Percentiles rank a stretch among this genome's conserved stretches.
Conservation (phyloP, 1,284 basidiomycete genomes). For the Leccinum huronense region DNA sequence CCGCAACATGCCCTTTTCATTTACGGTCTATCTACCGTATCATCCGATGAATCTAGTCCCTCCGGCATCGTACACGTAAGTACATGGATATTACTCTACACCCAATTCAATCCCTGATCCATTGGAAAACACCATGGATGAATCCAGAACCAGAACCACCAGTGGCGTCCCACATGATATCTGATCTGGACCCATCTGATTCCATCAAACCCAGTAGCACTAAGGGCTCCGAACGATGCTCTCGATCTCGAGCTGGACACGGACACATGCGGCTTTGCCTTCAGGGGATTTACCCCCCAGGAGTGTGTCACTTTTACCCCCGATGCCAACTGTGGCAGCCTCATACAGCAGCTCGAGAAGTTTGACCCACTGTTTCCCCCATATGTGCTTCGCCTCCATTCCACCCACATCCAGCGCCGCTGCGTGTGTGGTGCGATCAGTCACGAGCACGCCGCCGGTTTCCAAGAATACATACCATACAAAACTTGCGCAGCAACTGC, state of each 20-base stretch:
- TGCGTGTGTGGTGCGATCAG: slow-evolving; percentile 29
- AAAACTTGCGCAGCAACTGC: slow-evolving; percentile 62
- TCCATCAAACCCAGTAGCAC: slow-evolving; percentile 12
- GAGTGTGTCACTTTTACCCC: slow-evolving; percentile 30
- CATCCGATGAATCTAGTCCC: slow-evolving; percentile 11
- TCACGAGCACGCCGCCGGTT: slow-evolving; percentile 9
- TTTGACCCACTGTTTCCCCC: slow-evolving; percentile 81
- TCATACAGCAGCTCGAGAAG: slow-evolving; percentile 45
- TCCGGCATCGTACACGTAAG: slow-evolving; percentile 20
- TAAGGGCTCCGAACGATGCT: slow-evolving; percentile 46
- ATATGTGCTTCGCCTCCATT: slow-evolving; percentile 55
- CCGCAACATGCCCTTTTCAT: slow-evolving; percentile 31
- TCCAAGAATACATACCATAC: slow-evolving; percentile 52
- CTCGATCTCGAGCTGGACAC: slow-evolving; percentile 66
- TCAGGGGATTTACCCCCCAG: slow-evolving; percentile 58
- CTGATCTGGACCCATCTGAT: slow-evolving; percentile 1
- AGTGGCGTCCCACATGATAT: slow-evolving; percentile 19
- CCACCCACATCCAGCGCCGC: slow-evolving; percentile 77
- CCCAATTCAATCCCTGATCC: slow-evolving; percentile 11
- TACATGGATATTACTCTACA: slow-evolving; percentile 18
- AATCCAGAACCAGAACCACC: slow-evolving; percentile 9
- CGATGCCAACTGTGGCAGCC: slow-evolving; percentile 39
- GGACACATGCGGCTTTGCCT: slow-evolving; percentile 54
- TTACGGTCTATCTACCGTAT: slow-evolving; percentile 18
- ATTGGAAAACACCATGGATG: slow-evolving; percentile 7